Percentiles rank a stretch among this genome's conserved stretches.
Evolutionary conservation across 805 yeast species (phyloP).

Genomic region (Yarrowia phangngaensis): DNA sequence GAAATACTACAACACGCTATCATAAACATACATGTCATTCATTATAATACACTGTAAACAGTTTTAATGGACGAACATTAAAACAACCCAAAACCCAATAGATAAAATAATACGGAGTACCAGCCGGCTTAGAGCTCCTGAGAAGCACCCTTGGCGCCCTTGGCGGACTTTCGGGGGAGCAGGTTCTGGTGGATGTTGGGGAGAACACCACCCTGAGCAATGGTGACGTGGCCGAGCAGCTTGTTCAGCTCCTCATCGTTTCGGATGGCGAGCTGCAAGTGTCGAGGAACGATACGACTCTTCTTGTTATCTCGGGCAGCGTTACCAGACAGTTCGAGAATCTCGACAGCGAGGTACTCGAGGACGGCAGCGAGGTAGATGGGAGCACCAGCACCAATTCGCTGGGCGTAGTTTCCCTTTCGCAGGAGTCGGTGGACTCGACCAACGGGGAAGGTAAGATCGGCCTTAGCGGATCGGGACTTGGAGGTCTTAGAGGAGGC

Average conservation of each 20-base stretch:
- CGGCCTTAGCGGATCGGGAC: slow-evolving; percentile 98
- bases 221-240: slow-evolving; percentile 86
- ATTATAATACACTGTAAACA: slow-evolving; percentile 19
- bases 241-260: slow-evolving; percentile 98
- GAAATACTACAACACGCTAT: too few relatives aligned
- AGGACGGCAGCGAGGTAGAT: slow-evolving; percentile 92
- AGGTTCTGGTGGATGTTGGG: slow-evolving; percentile 95
- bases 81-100: slow-evolving; percentile 20
- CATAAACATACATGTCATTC: slow-evolving; percentile 21
- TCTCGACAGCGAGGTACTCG: slow-evolving; percentile 95
- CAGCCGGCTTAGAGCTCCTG: slow-evolving; percentile 39
- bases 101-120: slow-evolving; percentile 1
- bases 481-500: slow-evolving; percentile 95
- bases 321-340: slow-evolving; percentile 95
- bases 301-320: slow-evolving; percentile 99
- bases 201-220: slow-evolving; percentile 98
- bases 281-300: slow-evolving; percentile 98
- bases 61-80: slow-evolving; percentile 18
- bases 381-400: slow-evolving; percentile 99
- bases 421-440: slow-evolving; percentile 96
- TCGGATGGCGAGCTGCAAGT: slow-evolving; percentile 96
- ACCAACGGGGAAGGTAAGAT: slow-evolving; percentile 98
- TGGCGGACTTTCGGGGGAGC: slow-evolving; percentile 60
- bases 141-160: slow-evolving; percentile 41
- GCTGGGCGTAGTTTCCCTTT: slow-evolving; percentile 97